A percentile compares a stretch with the other conserved stretches of the same genome.
Conservation (phyloP, 1,284 basidiomycete species). For the Rhodotorula sp. region DNA sequence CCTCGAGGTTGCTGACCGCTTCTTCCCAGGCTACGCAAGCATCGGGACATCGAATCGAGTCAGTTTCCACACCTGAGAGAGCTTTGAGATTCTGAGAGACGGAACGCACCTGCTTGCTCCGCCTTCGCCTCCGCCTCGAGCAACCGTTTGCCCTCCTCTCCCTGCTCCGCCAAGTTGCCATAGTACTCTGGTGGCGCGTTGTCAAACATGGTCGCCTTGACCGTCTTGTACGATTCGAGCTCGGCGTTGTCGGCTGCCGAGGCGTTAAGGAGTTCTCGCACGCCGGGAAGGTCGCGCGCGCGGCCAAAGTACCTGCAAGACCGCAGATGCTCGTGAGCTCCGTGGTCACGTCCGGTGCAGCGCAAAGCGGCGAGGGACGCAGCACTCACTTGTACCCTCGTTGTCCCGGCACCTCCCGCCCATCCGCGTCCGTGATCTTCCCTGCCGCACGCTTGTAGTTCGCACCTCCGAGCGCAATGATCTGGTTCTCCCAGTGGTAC, state of each 20-base stretch:
- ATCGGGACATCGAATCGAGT: no score
- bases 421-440: constrained; percentile 88
- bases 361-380: not conserved
- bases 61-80: no score
- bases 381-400: constrained; percentile 89
- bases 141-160: constrained; percentile 62
- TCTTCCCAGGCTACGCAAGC: constrained; percentile 37
- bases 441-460: constrained; percentile 85
- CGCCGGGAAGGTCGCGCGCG: constrained; percentile 92
- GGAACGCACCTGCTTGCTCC: constrained; percentile 58
- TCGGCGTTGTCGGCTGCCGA: constrained; percentile 75
- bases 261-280: constrained; percentile 85
- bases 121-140: constrained; percentile 72
- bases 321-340: not conserved
- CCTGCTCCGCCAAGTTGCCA: constrained; percentile 84
- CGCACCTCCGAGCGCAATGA: constrained; percentile 88
- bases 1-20: constrained; percentile 35
- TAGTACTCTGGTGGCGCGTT: constrained; percentile 86
- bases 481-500: constrained; percentile 96
- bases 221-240: constrained; percentile 79
- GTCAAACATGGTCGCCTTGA: constrained; percentile 58
- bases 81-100: not conserved
- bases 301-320: constrained; percentile 84
- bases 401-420: constrained; percentile 92
- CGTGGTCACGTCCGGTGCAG: not conserved